phyloP scores from a whole-genome alignment of 371 early-diverging fungal species.

The Nosema muscidifuracis region DNA sequence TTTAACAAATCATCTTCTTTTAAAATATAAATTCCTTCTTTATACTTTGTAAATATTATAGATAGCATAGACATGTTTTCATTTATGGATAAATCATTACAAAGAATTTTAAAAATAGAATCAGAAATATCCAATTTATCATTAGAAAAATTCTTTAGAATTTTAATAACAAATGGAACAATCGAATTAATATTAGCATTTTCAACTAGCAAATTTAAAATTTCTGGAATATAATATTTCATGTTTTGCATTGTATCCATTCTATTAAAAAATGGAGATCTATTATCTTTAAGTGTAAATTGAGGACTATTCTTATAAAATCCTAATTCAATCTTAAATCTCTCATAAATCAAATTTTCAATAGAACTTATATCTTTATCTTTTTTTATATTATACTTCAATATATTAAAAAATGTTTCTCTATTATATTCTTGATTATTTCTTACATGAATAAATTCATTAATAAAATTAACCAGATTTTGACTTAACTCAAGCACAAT shows the following conservation, averaged over 20 bases:
- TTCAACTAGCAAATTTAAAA: background rate
- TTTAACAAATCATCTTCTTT: background rate
- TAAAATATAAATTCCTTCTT: background rate
- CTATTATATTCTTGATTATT: background rate
- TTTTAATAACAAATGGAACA: background rate
- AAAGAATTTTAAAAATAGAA: background rate
- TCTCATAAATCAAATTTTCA: background rate
- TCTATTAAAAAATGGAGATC: no score
- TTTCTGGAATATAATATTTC: background rate
- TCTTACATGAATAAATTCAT: background rate
- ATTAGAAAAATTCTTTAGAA: background rate
- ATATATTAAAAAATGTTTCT: background rate
- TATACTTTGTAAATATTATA: background rate
- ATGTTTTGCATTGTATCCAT: no score
- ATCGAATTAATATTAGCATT: background rate
- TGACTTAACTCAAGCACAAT: no score
- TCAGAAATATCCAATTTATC: background rate
- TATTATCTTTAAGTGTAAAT: no score
- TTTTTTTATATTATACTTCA: no score
- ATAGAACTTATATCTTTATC: no score
- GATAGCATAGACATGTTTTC: background rate
- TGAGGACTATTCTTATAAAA: background rate
- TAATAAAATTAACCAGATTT: background rate
- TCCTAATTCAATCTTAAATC: background rate
- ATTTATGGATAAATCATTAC: background rate